phyloP scores from a whole-genome alignment of 352 stramenopile genomes.

The Phytophthora sojae region DNA sequence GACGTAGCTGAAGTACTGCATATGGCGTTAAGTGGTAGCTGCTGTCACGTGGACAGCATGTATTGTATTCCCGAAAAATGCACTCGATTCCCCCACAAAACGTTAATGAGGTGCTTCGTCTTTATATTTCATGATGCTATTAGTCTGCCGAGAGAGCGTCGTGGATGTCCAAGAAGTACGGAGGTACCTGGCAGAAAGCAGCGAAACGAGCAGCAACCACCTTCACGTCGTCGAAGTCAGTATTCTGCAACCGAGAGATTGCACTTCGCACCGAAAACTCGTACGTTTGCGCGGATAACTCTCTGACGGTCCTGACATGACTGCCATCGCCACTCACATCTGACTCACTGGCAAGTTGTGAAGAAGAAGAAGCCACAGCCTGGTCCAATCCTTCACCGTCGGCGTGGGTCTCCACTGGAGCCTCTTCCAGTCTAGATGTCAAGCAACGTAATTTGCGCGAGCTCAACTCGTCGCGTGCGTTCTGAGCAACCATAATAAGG shows the following conservation, averaged over 20 bases:
- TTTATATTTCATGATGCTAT: background rate
- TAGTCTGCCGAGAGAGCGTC: background rate
- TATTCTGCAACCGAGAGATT: conserved; percentile 33
- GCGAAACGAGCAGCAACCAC: conserved; percentile 39
- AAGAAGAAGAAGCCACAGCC: background rate
- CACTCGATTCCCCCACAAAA: background rate
- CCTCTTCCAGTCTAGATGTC: conserved; percentile 8
- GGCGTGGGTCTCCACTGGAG: background rate
- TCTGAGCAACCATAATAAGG: conserved; percentile 30
- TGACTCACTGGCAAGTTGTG: background rate
- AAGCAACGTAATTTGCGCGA: conserved; percentile 21
- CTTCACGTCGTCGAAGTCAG: conserved; percentile 42
- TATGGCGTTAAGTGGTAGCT: conserved; percentile 16
- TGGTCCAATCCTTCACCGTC: background rate
- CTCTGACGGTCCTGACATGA: conserved; percentile 10
- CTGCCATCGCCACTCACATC: background rate
- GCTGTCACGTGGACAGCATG: conserved; percentile 5
- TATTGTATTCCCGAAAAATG: conserved; percentile 25
- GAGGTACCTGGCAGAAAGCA: conserved; percentile 40
- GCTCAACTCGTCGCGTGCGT: conserved; percentile 28
- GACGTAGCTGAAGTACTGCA: background rate
- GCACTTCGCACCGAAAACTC: conserved; percentile 27
- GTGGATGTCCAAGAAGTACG: conserved; percentile 10
- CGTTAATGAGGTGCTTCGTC: too few species aligned
- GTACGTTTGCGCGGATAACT: conserved; percentile 29